Conservation (phyloP, 78 protist species). For the Polysphondylium violaceum region DNA sequence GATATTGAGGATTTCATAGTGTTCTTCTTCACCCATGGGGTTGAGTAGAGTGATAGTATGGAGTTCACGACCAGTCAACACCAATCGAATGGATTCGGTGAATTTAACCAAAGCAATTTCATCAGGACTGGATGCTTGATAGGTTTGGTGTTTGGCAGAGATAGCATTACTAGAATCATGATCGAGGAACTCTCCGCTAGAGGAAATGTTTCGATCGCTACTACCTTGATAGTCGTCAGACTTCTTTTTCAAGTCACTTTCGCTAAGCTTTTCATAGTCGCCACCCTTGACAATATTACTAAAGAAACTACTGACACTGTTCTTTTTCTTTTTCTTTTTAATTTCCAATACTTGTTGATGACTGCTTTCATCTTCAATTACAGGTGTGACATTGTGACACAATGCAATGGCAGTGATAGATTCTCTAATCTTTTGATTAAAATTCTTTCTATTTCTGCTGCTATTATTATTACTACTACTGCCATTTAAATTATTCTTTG, state of each 20-base stretch:
- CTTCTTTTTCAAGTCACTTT: background rate
- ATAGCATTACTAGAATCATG: background rate
- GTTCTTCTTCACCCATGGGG: slow-evolving; percentile 78
- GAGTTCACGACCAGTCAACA: slow-evolving; percentile 83
- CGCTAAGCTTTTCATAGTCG: background rate
- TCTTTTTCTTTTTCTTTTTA: slow-evolving; percentile 23
- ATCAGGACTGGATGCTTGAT: slow-evolving; percentile 98
- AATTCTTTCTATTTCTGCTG: slow-evolving; percentile 9
- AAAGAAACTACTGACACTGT: no score
- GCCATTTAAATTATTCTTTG: slow-evolving; percentile 1
- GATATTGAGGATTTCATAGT: slow-evolving; percentile 89
- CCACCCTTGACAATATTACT: no score
- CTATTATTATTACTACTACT: background rate
- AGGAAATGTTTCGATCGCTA: background rate
- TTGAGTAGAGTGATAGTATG: slow-evolving; percentile 61
- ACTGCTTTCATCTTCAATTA: slow-evolving; percentile 22
- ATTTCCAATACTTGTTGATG: background rate
- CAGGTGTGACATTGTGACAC: slow-evolving; percentile 98
- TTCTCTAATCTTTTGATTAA: slow-evolving; percentile 50
- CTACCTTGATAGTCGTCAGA: no score
- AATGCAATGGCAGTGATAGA: slow-evolving; percentile 92
- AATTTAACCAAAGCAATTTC: slow-evolving; percentile 98
- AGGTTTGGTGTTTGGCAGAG: slow-evolving; percentile 15
- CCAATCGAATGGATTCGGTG: slow-evolving; percentile 91
- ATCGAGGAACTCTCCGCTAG: no score